Evolutionary conservation across 257 asterid genomes (phyloP).

Genomic region (Primulina tabacum): DNA sequence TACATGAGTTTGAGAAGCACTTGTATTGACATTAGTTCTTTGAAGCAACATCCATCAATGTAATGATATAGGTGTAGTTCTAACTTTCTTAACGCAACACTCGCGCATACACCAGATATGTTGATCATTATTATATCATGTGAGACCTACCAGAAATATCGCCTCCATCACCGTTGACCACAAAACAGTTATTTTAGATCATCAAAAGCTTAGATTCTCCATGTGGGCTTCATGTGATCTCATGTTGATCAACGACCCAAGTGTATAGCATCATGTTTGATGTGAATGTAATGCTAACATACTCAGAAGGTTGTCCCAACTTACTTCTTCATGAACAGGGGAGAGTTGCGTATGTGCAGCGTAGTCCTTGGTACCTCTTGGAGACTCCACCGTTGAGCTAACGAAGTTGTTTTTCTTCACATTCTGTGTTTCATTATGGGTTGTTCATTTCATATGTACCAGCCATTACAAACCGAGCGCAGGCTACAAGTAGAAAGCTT

Average conservation of each 20-base stretch:
- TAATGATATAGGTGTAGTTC: too few relatives aligned
- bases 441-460: not conserved
- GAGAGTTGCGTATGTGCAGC: conserved; percentile 39
- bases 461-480: not conserved
- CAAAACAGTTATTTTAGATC: not conserved
- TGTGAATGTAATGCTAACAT: not conserved
- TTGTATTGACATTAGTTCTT: not conserved
- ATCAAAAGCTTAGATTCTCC: not conserved
- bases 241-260: not conserved
- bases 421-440: conserved; percentile 16
- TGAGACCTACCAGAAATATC: not conserved
- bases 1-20: not conserved
- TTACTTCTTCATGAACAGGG: conserved; percentile 63
- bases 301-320: conserved; percentile 22
- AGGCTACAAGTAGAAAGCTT: not conserved
- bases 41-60: not conserved
- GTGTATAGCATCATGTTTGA: not conserved
- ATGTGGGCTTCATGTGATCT: not conserved
- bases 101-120: too few relatives aligned
- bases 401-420: conserved; percentile 32
- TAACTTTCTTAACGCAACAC: not conserved
- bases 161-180: not conserved
- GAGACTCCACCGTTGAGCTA: conserved; percentile 26
- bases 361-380: conserved; percentile 18
- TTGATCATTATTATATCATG: not conserved